Evolutionary conservation across 2,329 filamentous ascomycete genomes (phyloP), one percentile per base, ranked within the genome.

Genomic region (Dothistroma septosporum): DNA sequence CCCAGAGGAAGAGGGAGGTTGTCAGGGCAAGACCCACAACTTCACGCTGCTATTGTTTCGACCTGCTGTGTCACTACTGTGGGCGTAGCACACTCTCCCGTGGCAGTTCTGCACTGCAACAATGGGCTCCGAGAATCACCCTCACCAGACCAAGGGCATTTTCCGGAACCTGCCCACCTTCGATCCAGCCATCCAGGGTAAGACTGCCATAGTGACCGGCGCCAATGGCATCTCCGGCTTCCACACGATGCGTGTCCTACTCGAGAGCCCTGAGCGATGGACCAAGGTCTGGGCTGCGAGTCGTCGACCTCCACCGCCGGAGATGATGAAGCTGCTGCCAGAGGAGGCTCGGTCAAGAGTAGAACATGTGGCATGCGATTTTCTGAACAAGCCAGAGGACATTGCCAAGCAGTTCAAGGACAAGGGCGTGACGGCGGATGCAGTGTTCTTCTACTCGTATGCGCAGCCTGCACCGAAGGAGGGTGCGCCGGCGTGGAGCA

Each of bases 361-460:
- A 22, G 66, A 71, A 58, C 69, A 73, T 53, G 66, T 73, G 1
- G 61, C 69, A 10, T 66, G 61, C 21, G 72, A 80, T 57, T 78
- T 79, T 54, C 57, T 79, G 52, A 66, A 69, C 10, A 63, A 67
- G 12, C 71, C 74, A 6, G 69, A 74, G n/a, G 69, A 74, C 14
- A 78, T 78, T 53, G 76, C 74, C 0, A 55, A 68, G 12, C 65
- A 70, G 3, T 55, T 78, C 49, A 73, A 71, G 59, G 67, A 72
- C 32, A 74, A 74, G 35, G 69, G 68, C 0, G 73, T 78, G 4
- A 64, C 50, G n/a, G 62, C 70, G 1, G 77, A 79, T 61, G 77
- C 81, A 59, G 72, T 82, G 10, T 83, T 83, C 68, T 84, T 82
- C 71, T 83, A 80, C 61, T 80, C 79, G 1, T 84, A 84, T 71